Evolutionary conservation across 2,329 filamentous ascomycete genomes (phyloP), one percentile per base, ranked within the genome.

Genomic region (Clarireedia hainanense): DNA sequence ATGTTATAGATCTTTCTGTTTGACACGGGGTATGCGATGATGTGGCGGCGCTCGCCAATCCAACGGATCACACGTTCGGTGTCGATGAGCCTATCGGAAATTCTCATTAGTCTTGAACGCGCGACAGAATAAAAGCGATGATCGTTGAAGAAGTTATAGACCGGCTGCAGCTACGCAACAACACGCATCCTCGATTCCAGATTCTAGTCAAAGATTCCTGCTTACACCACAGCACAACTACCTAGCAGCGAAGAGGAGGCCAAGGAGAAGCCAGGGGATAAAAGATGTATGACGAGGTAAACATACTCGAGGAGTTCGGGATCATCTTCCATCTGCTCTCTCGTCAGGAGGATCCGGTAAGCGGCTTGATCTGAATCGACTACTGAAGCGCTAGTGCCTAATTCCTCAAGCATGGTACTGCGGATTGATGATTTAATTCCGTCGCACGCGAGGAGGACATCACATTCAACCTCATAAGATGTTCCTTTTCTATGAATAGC

Each of bases 11-110:
- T 78, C 37, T 75, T 76, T 64, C 88, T 82, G 65, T 77, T 80
- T 59, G 80, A 77, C 42, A 92, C 84, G 0, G 87, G 84, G 67
- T 91, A 92, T 0, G 86, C 86, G 63, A 91, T 88, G 68, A 90
- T 86, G 70, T 91, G 88, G 1, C 86, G 78, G 63, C 80, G 80
- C 66, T 84, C 83, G 34, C 88, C 88, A 51, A 91, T 86, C 88
- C 87, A 91, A 50, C 88, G 80, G 40, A 83, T 84, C 4, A 86
- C 86, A 49, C 78, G 75, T 64, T 89, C 80, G 48, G 78, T 75
- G 63, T 88, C 80, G 24, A 91, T 74, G 9, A 91, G 30, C 30
- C 30, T 34, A 34, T 9, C 4, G 10, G 10, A 12, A 34, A 3
- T 34, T 14, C 30, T 34, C 3, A 4, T 34, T 34, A 34, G 30